phyloP scores from a whole-genome alignment of 371 early-diverging fungal genomes.

The Choanephora cucurbitarum region DNA sequence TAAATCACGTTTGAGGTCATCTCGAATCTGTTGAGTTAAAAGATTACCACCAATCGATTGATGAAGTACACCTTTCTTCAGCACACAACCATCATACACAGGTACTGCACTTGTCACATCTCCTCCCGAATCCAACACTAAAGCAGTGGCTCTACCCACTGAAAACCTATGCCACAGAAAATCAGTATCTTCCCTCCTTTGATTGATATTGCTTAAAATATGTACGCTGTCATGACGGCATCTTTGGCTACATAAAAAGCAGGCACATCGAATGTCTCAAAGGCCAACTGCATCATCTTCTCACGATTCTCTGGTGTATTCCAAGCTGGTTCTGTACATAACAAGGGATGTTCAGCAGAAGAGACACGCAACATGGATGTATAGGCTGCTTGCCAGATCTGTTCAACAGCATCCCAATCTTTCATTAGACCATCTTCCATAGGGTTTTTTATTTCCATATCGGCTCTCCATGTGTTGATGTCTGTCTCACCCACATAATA shows the following conservation, averaged over 20 bases:
- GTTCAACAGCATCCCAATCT: constrained; percentile 93
- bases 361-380: constrained; percentile 64
- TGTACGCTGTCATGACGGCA: constrained; percentile 91
- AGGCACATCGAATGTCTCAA: constrained; percentile 90
- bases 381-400: constrained; percentile 85
- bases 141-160: constrained; percentile 83
- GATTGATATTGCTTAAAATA: no score
- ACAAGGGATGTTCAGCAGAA: constrained; percentile 83
- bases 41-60: constrained; percentile 84
- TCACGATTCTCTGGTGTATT: constrained; percentile 79
- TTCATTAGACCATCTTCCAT: constrained; percentile 71
- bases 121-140: constrained; percentile 93
- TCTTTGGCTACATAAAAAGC: constrained; percentile 91
- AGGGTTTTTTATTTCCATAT: constrained; percentile 82
- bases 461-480: constrained; percentile 69
- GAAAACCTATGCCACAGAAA: constrained; percentile 70
- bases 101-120: constrained; percentile 87
- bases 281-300: constrained; percentile 87
- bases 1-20: constrained; percentile 59
- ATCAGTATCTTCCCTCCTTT: no score
- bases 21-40: constrained; percentile 75
- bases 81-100: constrained; percentile 93
- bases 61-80: constrained; percentile 86
- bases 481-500: constrained; percentile 84
- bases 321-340: constrained; percentile 93